Evolutionary conservation across 2,329 filamentous ascomycete genomes (phyloP).

Genomic region (Blumeria hordei): DNA sequence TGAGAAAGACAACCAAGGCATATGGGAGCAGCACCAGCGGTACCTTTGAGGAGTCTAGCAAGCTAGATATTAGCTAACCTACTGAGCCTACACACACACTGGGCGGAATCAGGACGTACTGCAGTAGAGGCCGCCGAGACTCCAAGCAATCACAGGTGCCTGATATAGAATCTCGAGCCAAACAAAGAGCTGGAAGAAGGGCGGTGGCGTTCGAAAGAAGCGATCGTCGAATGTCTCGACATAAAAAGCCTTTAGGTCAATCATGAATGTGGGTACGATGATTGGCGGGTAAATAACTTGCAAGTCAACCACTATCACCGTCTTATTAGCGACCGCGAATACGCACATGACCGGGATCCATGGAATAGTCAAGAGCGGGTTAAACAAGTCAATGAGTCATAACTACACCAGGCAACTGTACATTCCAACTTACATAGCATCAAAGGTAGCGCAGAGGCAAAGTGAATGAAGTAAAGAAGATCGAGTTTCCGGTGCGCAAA

Average conservation of each 20-base stretch:
- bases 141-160: slow-evolving; percentile 34
- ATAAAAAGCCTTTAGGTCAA: slow-evolving; percentile 28
- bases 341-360: too few species aligned
- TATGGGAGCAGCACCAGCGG: slow-evolving; percentile 36
- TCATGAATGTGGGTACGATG: slow-evolving; percentile 24
- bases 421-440: slow-evolving; percentile 26
- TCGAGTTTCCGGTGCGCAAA: slow-evolving; percentile 11
- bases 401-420: background rate
- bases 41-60: slow-evolving; percentile 27
- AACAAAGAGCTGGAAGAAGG: slow-evolving; percentile 32
- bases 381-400: background rate
- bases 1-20: slow-evolving; percentile 32
- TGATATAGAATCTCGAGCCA: slow-evolving; percentile 37
- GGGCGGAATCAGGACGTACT: slow-evolving; percentile 17
- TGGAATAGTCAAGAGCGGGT: background rate
- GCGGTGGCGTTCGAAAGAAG: slow-evolving; percentile 33
- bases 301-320: slow-evolving; percentile 30
- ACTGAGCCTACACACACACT: background rate
- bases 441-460: slow-evolving; percentile 33
- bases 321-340: background rate
- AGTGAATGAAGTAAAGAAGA: slow-evolving; percentile 29
- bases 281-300: slow-evolving; percentile 29
- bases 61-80: slow-evolving; percentile 1
- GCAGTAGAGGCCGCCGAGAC: slow-evolving; percentile 26
- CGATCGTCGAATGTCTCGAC: slow-evolving; percentile 35